phyloP scores from a whole-genome alignment of 2,329 filamentous ascomycete genomes.

The Pestalotiopsis sp. region DNA sequence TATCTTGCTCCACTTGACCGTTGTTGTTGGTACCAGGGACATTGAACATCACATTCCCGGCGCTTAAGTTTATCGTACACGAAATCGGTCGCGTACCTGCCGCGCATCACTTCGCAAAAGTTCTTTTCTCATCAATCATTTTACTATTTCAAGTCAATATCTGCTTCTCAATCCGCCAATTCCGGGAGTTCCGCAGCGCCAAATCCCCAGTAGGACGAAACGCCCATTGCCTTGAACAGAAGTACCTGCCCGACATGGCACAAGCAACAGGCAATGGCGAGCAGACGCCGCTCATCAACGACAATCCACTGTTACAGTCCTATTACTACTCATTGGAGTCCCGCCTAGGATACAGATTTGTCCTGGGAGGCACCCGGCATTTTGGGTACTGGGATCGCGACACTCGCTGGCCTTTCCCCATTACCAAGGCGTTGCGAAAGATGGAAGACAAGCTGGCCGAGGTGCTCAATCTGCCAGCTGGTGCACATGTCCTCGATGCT shows the following conservation, averaged over 20 bases:
- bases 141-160: too few species aligned
- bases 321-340: constrained; percentile 51
- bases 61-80: too few species aligned
- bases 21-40: too few species aligned
- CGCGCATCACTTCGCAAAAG: too few species aligned
- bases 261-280: neutral
- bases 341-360: constrained; percentile 42
- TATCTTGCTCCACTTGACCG: too few species aligned
- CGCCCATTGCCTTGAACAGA: too few species aligned
- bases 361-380: constrained; percentile 51
- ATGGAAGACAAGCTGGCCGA: constrained; percentile 54
- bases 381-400: constrained; percentile 51
- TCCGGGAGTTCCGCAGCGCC: too few species aligned
- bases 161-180: too few species aligned
- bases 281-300: constrained; percentile 34
- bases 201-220: too few species aligned
- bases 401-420: constrained; percentile 50
- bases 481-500: constrained; percentile 51
- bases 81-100: neutral
- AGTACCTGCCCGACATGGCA: neutral
- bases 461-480: constrained; percentile 37
- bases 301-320: constrained; percentile 40
- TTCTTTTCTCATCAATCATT: too few species aligned
- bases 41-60: too few species aligned
- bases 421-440: constrained; percentile 40